Percentiles rank a stretch among this genome's conserved stretches.
phyloP scores from a whole-genome alignment of 2,329 filamentous ascomycete species.

The Colletotrichum aenigma region DNA sequence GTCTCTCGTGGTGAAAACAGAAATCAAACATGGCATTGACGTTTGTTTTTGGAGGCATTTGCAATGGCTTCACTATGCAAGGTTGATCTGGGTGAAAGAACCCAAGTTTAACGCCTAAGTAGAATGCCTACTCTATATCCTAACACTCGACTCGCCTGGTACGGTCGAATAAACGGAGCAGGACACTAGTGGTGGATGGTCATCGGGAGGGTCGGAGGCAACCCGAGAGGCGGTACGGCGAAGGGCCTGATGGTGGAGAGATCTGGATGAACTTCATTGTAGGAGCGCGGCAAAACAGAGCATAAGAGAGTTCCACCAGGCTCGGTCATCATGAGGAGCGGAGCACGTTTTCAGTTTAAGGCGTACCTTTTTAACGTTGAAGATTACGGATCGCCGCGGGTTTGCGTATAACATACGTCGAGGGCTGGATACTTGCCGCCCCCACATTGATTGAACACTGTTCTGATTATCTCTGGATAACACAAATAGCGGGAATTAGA shows the following conservation, averaged over 20 bases:
- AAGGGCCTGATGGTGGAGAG: neutral
- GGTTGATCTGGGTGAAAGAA: neutral
- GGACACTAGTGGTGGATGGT: neutral
- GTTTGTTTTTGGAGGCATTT: neutral
- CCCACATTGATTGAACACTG: rapidly evolving
- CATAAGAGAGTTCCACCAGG: too few relatives aligned
- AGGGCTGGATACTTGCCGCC: neutral
- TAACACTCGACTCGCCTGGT: rapidly evolving
- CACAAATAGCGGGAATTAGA: neutral
- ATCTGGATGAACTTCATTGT: neutral
- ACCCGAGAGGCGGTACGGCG: rapidly evolving
- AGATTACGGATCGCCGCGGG: rapidly evolving
- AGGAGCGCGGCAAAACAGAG: too few relatives aligned
- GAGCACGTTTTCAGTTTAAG: rapidly evolving
- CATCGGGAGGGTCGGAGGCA: neutral
- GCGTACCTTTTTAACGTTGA: neutral
- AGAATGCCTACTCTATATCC: rapidly evolving
- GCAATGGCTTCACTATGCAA: neutral
- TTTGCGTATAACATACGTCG: neutral
- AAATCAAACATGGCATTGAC: neutral
- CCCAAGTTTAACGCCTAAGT: neutral
- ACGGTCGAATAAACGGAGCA: neutral
- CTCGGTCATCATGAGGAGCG: neutral
- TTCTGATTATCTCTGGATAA: rapidly evolving
- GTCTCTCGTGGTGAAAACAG: rapidly evolving